These are phyloP conservation scores for Apiospora rasikravindrae DNA, from an alignment of 2,329 filamentous ascomycete species.

Conservation along the genomic window DNA sequence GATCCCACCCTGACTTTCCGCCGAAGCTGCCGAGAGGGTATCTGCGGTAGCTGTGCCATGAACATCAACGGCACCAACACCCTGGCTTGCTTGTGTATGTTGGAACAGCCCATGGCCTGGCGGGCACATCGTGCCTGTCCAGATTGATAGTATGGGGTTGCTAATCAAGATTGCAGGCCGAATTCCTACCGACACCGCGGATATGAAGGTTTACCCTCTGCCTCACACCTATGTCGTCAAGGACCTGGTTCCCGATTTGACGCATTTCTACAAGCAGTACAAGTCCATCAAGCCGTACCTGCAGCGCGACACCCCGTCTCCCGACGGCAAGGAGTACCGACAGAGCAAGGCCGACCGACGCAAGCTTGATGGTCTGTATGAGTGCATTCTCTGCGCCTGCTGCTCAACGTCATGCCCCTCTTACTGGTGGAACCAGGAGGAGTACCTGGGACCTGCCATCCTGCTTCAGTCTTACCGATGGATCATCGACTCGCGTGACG, in stretches of 20 bases:
- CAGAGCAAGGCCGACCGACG: conserved; percentile 90
- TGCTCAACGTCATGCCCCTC: conserved; percentile 99
- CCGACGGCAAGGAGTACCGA: conserved; percentile 88
- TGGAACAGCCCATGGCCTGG: background rate
- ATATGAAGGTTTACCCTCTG: conserved; percentile 95
- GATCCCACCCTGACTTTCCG: conserved; percentile 97
- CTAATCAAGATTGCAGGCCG: conserved; percentile 66
- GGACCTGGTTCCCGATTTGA: conserved; percentile 96
- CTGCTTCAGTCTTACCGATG: conserved; percentile 98
- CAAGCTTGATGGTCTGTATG: conserved; percentile 97
- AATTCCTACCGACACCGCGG: conserved; percentile 82
- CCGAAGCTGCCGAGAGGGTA: conserved; percentile 94
- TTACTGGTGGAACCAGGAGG: conserved; percentile 99
- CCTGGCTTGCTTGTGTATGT: conserved; percentile 93
- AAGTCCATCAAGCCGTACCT: conserved; percentile 99
- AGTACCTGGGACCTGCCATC: conserved; percentile 96
- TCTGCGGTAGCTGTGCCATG: conserved; percentile 99
- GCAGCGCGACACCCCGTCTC: conserved; percentile 83
- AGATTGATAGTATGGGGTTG: background rate
- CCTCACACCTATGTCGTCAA: conserved; percentile 99
- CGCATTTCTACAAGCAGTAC: conserved; percentile 99
- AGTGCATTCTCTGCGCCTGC: conserved; percentile 99
- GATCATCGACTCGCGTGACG: conserved; percentile 93
- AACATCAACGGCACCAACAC: conserved; percentile 99
- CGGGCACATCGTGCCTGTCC: background rate